phyloP scores from a whole-genome alignment of 495 filamentous ascomycete species.

The Aspergillus bertholletiae region DNA sequence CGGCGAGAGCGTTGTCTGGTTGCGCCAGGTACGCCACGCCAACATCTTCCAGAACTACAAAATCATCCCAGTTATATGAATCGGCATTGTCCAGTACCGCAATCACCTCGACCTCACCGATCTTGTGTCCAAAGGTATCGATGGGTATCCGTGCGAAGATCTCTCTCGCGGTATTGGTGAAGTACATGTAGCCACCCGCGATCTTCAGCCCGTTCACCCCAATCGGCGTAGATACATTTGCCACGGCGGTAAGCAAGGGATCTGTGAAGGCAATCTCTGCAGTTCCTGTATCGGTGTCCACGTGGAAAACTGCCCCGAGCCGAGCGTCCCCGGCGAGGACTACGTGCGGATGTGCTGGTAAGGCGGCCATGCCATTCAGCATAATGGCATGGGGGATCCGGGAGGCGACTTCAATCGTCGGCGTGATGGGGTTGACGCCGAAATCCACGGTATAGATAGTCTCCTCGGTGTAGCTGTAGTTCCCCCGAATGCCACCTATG shows the following conservation, averaged over 20 bases:
- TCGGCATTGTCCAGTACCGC: constrained; percentile 7
- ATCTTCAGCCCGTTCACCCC: constrained; percentile 43
- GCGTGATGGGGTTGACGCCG: constrained; percentile 20
- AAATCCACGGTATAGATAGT: constrained; percentile 29
- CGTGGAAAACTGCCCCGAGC: constrained; percentile 35
- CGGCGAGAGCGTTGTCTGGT: constrained; percentile 19
- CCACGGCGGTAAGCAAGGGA: constrained; percentile 8
- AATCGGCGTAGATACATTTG: constrained; percentile 18
- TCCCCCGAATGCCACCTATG: constrained; percentile 26
- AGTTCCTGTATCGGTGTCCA: constrained; percentile 35
- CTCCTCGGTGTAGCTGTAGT: constrained; percentile 25
- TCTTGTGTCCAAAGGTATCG: constrained; percentile 20
- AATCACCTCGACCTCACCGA: constrained; percentile 17
- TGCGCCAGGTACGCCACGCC: constrained; percentile 28
- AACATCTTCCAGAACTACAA: constrained; percentile 19
- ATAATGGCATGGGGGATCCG: constrained; percentile 32
- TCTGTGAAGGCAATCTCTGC: constrained; percentile 27
- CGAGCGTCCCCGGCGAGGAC: constrained; percentile 36
- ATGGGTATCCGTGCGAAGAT: constrained; percentile 30
- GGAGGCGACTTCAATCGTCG: constrained; percentile 18
- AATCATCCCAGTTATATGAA: constrained; percentile 29
- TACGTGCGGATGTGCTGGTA: constrained; percentile 16
- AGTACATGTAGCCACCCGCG: constrained; percentile 28
- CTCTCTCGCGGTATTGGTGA: constrained; percentile 37
- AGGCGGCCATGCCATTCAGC: constrained; percentile 35